A percentile compares a stretch with the other conserved stretches of the same genome.
These are phyloP conservation scores for Ascochyta koolunga DNA, from an alignment of 2,329 filamentous ascomycete species.

Conservation along the genomic window DNA sequence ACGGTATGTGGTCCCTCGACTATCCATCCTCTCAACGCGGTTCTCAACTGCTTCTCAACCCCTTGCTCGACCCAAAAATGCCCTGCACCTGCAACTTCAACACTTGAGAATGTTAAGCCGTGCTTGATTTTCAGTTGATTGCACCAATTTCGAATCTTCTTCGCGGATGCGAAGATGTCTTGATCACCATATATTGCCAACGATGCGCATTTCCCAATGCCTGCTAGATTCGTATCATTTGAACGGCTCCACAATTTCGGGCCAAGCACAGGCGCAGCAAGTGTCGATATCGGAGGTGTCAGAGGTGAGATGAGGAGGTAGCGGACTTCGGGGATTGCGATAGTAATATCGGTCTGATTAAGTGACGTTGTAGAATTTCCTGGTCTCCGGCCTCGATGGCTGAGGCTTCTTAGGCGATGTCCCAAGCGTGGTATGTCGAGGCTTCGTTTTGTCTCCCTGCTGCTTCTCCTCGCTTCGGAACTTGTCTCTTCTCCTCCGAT, in stretches of 20 bases:
- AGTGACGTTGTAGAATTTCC: conserved; percentile 14
- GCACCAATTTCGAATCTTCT: conserved; percentile 71
- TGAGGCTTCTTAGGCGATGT: conserved; percentile 35
- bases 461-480: conserved; percentile 47
- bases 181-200: conserved; percentile 76
- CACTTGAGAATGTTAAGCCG: conserved; percentile 45
- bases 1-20: conserved; percentile 15
- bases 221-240: conserved; percentile 17
- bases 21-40: conserved; percentile 51
- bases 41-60: conserved; percentile 48
- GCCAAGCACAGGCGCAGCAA: conserved; percentile 41
- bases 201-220: conserved; percentile 50
- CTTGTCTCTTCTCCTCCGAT: conserved; percentile 58
- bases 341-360: not conserved
- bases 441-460: conserved; percentile 48
- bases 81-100: conserved; percentile 56
- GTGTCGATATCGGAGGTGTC: conserved; percentile 50
- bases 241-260: conserved; percentile 36
- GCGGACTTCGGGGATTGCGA: conserved; percentile 30
- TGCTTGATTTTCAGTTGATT: conserved; percentile 54
- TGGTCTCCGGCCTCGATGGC: conserved; percentile 27
- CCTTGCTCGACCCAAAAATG: conserved; percentile 58
- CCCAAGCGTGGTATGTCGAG: conserved; percentile 36
- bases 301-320: conserved; percentile 58
- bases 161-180: conserved; percentile 73